These are phyloP conservation scores for Polytrichum formosum DNA, from an alignment of 225 moss, liverwort and hornwort genomes.

Conservation along the genomic window DNA sequence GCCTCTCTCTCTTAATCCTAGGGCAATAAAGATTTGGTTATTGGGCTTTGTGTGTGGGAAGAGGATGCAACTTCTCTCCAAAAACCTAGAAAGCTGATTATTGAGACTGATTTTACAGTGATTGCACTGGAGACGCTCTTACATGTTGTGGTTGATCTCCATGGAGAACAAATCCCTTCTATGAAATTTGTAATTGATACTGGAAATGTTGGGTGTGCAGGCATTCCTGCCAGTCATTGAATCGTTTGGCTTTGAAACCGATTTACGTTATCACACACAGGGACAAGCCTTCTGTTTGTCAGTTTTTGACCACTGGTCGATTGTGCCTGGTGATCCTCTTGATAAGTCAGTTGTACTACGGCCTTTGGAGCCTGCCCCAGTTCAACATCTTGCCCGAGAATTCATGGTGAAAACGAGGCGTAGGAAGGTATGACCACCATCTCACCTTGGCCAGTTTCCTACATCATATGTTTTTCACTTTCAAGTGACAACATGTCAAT, in stretches of 20 bases:
- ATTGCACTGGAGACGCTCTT: too few species aligned
- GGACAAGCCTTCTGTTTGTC: constrained; percentile 94
- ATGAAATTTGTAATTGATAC: too few species aligned
- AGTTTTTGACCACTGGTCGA: constrained; percentile 98
- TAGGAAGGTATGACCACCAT: constrained; percentile 60
- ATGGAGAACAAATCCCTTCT: too few species aligned
- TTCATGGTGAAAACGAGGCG: constrained; percentile 98
- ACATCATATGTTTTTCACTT: not conserved
- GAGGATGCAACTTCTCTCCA: too few species aligned
- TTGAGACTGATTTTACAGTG: too few species aligned
- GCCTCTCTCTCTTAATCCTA: too few species aligned
- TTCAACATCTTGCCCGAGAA: constrained; percentile 92
- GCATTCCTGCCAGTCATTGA: constrained; percentile 97
- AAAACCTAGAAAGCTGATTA: too few species aligned
- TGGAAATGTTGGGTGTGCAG: constrained; percentile 31
- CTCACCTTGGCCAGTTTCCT: not conserved
- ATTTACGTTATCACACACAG: constrained; percentile 96
- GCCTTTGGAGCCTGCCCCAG: constrained; percentile 94
- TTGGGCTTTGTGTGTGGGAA: too few species aligned
- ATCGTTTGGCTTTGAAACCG: constrained; percentile 97
- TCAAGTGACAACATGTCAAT: not conserved
- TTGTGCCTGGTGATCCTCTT: constrained; percentile 92
- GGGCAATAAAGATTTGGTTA: too few species aligned
- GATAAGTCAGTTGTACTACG: constrained; percentile 92
- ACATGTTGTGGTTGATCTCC: too few species aligned